phyloP scores from a whole-genome alignment of 352 stramenopile species.

The Pythium vanterpoolii region DNA sequence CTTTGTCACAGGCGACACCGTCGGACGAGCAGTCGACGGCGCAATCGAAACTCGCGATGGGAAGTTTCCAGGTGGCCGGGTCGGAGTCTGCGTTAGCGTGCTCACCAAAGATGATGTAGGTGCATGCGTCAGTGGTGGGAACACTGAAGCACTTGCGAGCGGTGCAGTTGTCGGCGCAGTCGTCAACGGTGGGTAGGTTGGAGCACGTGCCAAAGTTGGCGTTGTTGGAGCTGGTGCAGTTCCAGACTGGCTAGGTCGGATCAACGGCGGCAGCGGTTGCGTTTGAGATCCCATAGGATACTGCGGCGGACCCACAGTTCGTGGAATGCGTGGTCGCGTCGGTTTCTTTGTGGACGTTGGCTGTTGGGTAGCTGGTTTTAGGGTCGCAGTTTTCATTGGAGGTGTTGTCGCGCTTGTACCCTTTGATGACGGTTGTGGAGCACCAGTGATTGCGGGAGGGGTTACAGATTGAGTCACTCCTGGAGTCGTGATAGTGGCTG shows the following conservation, averaged over 20 bases:
- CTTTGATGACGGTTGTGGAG: neutral
- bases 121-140: neutral
- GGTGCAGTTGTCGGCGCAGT: neutral
- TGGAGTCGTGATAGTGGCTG: neutral
- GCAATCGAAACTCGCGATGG: neutral
- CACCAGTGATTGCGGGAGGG: no score
- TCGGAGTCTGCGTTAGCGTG: neutral
- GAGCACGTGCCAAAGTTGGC: neutral
- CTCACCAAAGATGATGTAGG: neutral
- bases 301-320: neutral
- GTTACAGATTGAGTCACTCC: no score
- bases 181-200: neutral
- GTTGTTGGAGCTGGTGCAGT: neutral
- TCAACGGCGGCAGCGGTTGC: neutral
- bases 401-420: neutral
- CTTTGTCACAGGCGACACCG: no score
- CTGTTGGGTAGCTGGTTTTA: neutral
- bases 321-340: neutral
- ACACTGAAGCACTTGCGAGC: neutral
- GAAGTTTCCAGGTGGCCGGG: neutral
- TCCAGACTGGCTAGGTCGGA: neutral
- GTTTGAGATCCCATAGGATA: neutral
- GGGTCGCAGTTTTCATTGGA: neutral
- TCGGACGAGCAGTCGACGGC: neutral
- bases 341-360: neutral